Evolutionary conservation across 2,329 filamentous ascomycete species (phyloP).

Genomic region (Monilinia polystroma): DNA sequence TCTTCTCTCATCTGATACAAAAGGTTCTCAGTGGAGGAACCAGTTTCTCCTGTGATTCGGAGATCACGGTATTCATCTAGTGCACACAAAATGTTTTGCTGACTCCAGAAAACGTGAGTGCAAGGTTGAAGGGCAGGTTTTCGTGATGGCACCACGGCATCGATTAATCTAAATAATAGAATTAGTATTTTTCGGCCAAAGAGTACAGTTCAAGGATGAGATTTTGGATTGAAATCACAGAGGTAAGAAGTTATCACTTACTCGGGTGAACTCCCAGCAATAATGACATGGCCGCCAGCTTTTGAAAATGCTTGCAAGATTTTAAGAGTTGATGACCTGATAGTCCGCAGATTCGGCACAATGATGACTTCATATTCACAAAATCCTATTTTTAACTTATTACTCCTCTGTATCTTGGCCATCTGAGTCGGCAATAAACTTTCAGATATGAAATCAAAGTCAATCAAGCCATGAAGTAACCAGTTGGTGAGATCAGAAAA

Average conservation of each 20-base stretch:
- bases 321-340: conserved; percentile 38
- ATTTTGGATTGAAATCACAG: neutral
- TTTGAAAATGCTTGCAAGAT: conserved; percentile 34
- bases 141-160: conserved; percentile 22
- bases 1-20: conserved; percentile 41
- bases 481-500: conserved; percentile 38
- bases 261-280: conserved; percentile 33
- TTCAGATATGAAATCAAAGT: conserved; percentile 42
- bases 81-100: conserved; percentile 30
- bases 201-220: neutral
- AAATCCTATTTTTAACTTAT: conserved; percentile 34
- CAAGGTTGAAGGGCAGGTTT: conserved; percentile 26
- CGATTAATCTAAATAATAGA: neutral
- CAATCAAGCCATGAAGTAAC: conserved; percentile 39
- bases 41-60: conserved; percentile 26
- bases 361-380: conserved; percentile 40
- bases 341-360: conserved; percentile 39
- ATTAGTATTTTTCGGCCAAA: neutral
- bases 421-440: conserved; percentile 36
- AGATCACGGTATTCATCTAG: conserved; percentile 35
- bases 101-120: conserved; percentile 30
- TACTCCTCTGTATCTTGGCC: conserved; percentile 16
- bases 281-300: conserved; percentile 34
- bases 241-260: conserved; percentile 28
- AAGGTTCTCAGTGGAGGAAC: conserved; percentile 27